Base-by-base conservation (phyloP, 371 early-diverging fungal species). In the Apophysomyces ossiformis region DNA sequence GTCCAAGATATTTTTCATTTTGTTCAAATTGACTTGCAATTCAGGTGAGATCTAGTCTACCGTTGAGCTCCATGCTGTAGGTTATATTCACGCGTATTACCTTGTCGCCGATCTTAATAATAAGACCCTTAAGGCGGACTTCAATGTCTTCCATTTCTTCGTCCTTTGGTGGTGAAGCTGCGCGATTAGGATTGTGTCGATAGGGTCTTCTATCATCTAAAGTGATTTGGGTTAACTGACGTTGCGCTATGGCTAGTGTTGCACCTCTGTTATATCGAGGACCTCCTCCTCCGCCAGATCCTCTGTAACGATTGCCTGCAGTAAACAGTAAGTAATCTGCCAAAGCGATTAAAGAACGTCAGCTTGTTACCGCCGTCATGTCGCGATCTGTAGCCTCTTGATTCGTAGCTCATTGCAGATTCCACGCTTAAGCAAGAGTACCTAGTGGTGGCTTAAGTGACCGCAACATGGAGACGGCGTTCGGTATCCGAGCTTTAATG, bases 101-200 rank as follows among this genome's bases (percentile, higher is more conserved):
- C 81, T 88, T 89, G 75, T 92, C 90, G 38, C 93, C 93, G 50
- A 92, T 88, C 67, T 90, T 89, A 69, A 90, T 89, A 65, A 92
- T 92, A 54, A 92, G 76, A 56, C 89, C 82, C 44, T 88, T 86
- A 18, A 92, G 76, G 41, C 89, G 86, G 65, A 83, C 85, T 65
- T 89, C 90, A 65, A 90, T 87, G 62, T 90, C 90, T 43, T 84
- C 85, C 8, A 82, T 70, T 43, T 87, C 91, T 58, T 89, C 90
- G 13, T 77, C 77, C 45, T 69, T 69, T 35, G 59, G 38, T 44
- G 71, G 57, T 18, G 71, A 69, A 58, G 67, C 61, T 45, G 60
- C 45, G 32, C 72, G 68, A 66, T 72, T 44, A 61, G 68, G 63
- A 44, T 72, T 68, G 39, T 67, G 70, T 58, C 72, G 66, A 11